phyloP scores from a whole-genome alignment of 2,329 filamentous ascomycete genomes.

The Knoxdaviesia proteae region DNA sequence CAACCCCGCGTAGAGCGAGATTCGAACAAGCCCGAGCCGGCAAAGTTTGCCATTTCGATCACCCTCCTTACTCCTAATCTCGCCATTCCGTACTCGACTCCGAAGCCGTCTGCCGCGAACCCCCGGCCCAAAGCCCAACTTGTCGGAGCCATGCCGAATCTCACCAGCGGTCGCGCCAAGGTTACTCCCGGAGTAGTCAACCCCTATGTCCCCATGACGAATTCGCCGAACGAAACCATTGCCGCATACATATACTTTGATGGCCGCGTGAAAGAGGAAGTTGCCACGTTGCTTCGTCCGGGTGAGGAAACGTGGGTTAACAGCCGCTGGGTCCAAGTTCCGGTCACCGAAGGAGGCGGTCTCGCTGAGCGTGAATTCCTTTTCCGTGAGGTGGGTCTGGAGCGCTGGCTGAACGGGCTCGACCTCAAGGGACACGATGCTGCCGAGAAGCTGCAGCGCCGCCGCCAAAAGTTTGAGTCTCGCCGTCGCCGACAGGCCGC shows the following conservation, averaged over 20 bases:
- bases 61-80: conserved; percentile 78
- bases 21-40: conserved; percentile 65
- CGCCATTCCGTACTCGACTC: conserved; percentile 79
- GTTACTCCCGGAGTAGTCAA: conserved; percentile 22
- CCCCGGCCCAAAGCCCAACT: conserved; percentile 65
- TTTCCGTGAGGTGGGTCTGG: conserved; percentile 88
- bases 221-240: conserved; percentile 88
- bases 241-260: conserved; percentile 99
- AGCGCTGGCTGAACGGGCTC: conserved; percentile 88
- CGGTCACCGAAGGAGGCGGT: conserved; percentile 75
- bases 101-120: conserved; percentile 55
- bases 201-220: conserved; percentile 81
- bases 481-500: conserved; percentile 39
- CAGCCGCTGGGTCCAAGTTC: conserved; percentile 89
- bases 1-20: conserved; percentile 47
- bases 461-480: conserved; percentile 58
- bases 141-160: conserved; percentile 48
- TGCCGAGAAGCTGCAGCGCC: conserved; percentile 74
- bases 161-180: conserved; percentile 17
- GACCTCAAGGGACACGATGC: conserved; percentile 88
- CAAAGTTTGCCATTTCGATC: conserved; percentile 95
- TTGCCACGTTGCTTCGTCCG: conserved; percentile 74
- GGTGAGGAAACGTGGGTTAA: conserved; percentile 99
- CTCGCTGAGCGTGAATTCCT: conserved; percentile 91
- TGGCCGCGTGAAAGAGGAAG: conserved; percentile 84